Percentiles rank a stretch among this genome's conserved stretches.
These are phyloP conservation scores for Cymbomonas tetramitiformis DNA, from an alignment of 139 green algal species.

Conservation along the genomic window DNA sequence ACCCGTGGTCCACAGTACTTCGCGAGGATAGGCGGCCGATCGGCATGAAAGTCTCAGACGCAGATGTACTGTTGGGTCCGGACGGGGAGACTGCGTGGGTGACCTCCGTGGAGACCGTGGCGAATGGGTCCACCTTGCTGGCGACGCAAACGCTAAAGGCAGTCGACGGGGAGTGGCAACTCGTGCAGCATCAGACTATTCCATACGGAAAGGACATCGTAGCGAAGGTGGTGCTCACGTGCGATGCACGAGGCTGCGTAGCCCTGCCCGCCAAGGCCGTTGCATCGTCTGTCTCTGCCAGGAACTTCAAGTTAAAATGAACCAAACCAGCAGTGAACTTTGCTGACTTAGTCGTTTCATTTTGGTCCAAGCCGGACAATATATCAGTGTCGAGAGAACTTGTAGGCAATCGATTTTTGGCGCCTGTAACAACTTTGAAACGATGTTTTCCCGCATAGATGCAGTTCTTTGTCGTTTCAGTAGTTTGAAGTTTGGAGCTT, in stretches of 20 bases:
- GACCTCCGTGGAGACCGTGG: constrained; percentile 12
- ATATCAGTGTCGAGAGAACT: too few relatives aligned
- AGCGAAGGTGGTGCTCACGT: constrained; percentile 12
- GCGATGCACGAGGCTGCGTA: constrained; percentile 16
- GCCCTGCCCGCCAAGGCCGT: constrained; percentile 13
- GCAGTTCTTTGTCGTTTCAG: too few relatives aligned
- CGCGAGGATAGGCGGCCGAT: constrained; percentile 9
- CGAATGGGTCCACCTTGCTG: constrained; percentile 14
- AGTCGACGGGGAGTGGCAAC: background rate
- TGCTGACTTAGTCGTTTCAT: too few relatives aligned
- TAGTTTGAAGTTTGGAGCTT: too few relatives aligned
- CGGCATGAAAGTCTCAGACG: constrained; percentile 7
- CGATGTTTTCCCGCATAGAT: too few relatives aligned
- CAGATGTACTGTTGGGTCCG: constrained; percentile 3
- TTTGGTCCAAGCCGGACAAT: too few relatives aligned
- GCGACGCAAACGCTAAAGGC: constrained; percentile 13
- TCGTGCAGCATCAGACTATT: constrained; percentile 12
- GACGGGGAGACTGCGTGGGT: constrained; percentile 1
- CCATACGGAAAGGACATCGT: constrained; percentile 22
- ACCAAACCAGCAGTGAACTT: too few relatives aligned
- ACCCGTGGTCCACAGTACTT: constrained; percentile 12
- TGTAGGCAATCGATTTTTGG: too few relatives aligned
- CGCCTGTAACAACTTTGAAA: too few relatives aligned
- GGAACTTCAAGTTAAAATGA: background rate
- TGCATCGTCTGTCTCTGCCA: background rate